Percentiles rank a stretch among this genome's conserved stretches.
Evolutionary conservation across 1,284 basidiomycete species (phyloP).

Genomic region (Boletus mariae): DNA sequence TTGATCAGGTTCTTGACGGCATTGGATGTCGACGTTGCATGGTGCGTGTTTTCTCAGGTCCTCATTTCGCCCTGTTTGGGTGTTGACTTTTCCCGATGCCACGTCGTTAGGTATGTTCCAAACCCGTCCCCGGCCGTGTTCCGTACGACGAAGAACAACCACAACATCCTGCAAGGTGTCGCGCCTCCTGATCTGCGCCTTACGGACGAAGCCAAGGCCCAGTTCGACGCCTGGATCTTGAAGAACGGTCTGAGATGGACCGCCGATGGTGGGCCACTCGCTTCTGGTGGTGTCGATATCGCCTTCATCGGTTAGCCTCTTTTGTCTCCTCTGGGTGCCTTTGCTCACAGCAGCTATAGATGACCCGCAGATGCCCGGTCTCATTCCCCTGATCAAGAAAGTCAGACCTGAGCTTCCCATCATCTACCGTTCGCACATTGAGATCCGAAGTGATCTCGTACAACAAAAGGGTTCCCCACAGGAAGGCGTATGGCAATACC

Average conservation of each 20-base stretch:
- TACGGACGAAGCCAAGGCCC: conserved; percentile 68
- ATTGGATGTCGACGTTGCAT: conserved; percentile 76
- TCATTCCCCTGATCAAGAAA: conserved; percentile 84
- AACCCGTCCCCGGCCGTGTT: conserved; percentile 84
- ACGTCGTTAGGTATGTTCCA: conserved; percentile 71
- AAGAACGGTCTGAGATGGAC: conserved; percentile 82
- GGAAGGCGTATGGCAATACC: conserved; percentile 84
- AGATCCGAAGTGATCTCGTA: conserved; percentile 79
- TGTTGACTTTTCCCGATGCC: conserved; percentile 1
- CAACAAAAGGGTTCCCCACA: conserved; percentile 75
- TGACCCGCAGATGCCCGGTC: conserved; percentile 82
- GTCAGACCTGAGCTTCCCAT: conserved; percentile 77
- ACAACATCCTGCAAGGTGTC: conserved; percentile 86
- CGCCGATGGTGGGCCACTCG: conserved; percentile 73
- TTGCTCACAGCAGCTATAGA: conserved; percentile 40
- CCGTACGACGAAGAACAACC: conserved; percentile 90
- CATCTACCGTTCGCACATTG: conserved; percentile 87
- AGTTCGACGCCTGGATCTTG: conserved; percentile 84
- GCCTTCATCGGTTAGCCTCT: conserved; percentile 69
- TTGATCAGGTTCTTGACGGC: conserved; percentile 76
- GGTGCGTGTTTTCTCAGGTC: conserved; percentile 44
- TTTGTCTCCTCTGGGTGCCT: not conserved
- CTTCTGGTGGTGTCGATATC: conserved; percentile 75
- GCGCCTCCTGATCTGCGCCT: conserved; percentile 71
- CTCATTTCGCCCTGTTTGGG: conserved; percentile 3